Evolutionary conservation across 1,284 basidiomycete genomes (phyloP), one percentile per base, ranked within the genome.

Genomic region (Mycosarcoma maydis): DNA sequence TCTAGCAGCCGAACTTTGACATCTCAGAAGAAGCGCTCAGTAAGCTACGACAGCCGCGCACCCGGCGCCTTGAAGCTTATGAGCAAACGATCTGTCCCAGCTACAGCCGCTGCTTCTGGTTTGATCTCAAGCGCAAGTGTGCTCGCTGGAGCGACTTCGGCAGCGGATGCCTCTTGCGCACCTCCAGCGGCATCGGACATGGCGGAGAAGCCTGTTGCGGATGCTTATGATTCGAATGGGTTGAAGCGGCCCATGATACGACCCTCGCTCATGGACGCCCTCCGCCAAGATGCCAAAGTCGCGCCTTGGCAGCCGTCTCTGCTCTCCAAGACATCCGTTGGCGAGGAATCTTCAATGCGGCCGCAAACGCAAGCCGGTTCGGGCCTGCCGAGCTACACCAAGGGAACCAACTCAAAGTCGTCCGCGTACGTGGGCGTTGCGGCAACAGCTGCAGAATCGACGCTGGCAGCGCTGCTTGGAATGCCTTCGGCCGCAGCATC

Each of bases 381-480:
- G 20, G 61, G 55, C 14, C 50, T 58, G 8, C 54, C 61, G 16
- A 54, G 22, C 22, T 45, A 65, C 38, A 54, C 45, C 27, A 19
- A 23, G 13, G 19, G 32, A 9, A 10, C 27, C 24, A 38, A 22
- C 22, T 22, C 47, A 5, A 57, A 65, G 26, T 37, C 54, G 16
- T 41, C 50, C 8, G 41, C 55, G 6, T 26, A 44, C 11, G 32
- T 44, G 2, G 38, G 37, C 3, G 43, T 44, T 4, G 40, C 49
- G 6, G 52, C 60, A 2, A 39, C 46, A 3, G 32, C 27, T 16
- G 59, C 51, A n/a, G 59, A 69, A n/a, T 58, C 55, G 13, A 58
- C 59, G 3, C 59, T 69, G 3, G 59, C 66, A 39, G 66, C 66
- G 6, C 48, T 69, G 20, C 66, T 62, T n/a, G 66, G 59, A 14